These are phyloP conservation scores for Neurospora sp. DNA, from an alignment of 495 filamentous ascomycete genomes.

Conservation along the genomic window DNA sequence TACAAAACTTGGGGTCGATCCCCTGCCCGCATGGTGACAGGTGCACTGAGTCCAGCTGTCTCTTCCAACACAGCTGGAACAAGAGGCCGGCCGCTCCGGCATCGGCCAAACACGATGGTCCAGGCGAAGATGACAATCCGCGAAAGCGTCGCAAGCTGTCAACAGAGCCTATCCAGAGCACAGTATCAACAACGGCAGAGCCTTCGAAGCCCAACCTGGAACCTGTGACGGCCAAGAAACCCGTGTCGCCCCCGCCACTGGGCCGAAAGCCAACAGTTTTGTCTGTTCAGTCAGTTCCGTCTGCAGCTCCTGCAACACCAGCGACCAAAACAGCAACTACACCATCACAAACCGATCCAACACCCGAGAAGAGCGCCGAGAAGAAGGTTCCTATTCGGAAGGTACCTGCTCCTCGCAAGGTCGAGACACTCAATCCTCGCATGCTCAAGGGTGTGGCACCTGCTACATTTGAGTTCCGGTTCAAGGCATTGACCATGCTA, in stretches of 20 bases:
- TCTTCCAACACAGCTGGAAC: conserved; percentile 30
- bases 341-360: background rate
- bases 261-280: conserved; percentile 13
- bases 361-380: background rate
- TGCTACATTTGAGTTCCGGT: conserved; percentile 55
- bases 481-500: conserved; percentile 58
- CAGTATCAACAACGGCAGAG: background rate
- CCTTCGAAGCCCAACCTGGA: background rate
- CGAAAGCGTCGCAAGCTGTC: conserved; percentile 22
- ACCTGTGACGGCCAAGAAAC: conserved; percentile 11
- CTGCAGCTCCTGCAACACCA: background rate
- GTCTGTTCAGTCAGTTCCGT: background rate
- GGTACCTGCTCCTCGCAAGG: conserved; percentile 17
- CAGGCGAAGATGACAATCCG: conserved; percentile 7
- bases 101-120: background rate
- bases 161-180: conserved; percentile 5
- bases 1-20: conserved; percentile 54
- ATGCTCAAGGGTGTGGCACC: conserved; percentile 57
- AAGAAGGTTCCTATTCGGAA: conserved; percentile 1
- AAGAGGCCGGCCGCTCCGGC: conserved; percentile 8
- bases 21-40: conserved; percentile 50
- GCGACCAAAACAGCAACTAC: background rate
- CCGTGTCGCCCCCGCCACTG: conserved; percentile 25
- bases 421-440: conserved; percentile 67
- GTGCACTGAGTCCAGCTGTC: conserved; percentile 30